Conservation (phyloP, 1,139 yeast species). For the Nakaseomyces delphensis region DNA sequence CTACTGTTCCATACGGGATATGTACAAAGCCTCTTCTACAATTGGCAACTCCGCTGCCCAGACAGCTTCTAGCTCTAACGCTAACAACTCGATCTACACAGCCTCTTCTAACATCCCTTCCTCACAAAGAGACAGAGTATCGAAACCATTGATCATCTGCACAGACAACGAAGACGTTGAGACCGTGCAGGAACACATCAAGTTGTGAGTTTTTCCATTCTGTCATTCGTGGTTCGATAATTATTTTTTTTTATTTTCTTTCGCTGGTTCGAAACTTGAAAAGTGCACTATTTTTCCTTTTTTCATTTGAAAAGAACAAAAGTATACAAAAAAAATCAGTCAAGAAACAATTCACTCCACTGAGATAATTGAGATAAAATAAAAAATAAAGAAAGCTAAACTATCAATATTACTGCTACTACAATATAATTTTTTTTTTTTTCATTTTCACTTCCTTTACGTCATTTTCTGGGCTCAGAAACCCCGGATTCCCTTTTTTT, state of each 20-base stretch:
- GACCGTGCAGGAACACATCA: slow-evolving; percentile 21
- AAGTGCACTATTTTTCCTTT: background rate
- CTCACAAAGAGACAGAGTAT: slow-evolving; percentile 4
- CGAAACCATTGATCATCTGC: slow-evolving; percentile 17
- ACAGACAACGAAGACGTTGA: slow-evolving; percentile 22
- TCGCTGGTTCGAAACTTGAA: slow-evolving; percentile 3
- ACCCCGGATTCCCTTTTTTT: background rate
- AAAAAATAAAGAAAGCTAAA: no score
- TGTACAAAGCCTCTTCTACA: slow-evolving; percentile 6
- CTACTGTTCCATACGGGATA: slow-evolving; percentile 6
- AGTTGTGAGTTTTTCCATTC: slow-evolving; percentile 12
- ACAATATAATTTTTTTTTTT: background rate
- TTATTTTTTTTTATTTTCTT: background rate
- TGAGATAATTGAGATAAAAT: no score
- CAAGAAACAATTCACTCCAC: background rate
- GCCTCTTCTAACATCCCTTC: slow-evolving; percentile 9
- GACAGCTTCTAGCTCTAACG: slow-evolving; percentile 4
- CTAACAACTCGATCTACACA: slow-evolving; percentile 9
- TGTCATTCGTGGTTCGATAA: no score
- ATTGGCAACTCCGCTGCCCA: slow-evolving; percentile 4
- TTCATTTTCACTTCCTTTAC: background rate
- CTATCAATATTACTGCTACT: no score
- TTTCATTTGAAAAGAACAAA: no score
- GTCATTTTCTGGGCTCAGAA: slow-evolving; percentile 1
- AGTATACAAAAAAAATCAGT: no score